A percentile compares a stretch with the other conserved stretches of the same genome.
phyloP scores from a whole-genome alignment of 306 rosid genomes.

The Vigna unguiculata region DNA sequence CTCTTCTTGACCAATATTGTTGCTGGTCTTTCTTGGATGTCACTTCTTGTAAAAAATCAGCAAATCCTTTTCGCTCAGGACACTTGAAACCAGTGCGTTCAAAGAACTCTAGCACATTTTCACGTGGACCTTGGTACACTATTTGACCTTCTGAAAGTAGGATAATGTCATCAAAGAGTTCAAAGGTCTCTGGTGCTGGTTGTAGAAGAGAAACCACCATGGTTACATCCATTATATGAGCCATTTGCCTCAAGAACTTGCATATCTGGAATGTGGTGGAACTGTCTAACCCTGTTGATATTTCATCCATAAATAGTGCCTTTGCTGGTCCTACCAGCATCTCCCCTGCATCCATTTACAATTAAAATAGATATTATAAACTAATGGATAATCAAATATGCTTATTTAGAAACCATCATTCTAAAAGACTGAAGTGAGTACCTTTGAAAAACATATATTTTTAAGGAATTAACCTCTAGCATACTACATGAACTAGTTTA shows the following conservation, averaged over 20 bases:
- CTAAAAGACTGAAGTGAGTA: not conserved
- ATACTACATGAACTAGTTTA: not conserved
- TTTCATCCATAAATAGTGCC: constrained; percentile 86
- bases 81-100: constrained; percentile 65
- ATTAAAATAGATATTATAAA: constrained; percentile 26
- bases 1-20: constrained; percentile 71
- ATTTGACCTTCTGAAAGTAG: constrained; percentile 80
- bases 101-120: constrained; percentile 68
- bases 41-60: constrained; percentile 89
- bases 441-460: not conserved
- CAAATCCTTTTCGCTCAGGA: constrained; percentile 85
- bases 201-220: constrained; percentile 73
- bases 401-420: not conserved
- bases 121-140: constrained; percentile 80
- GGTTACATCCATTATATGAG: constrained; percentile 79
- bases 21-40: constrained; percentile 86
- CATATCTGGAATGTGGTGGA: constrained; percentile 87
- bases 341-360: constrained; percentile 64
- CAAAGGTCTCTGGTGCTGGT: constrained; percentile 72
- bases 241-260: constrained; percentile 86
- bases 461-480: constrained; percentile 14
- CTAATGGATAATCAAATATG: not conserved
- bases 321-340: constrained; percentile 92
- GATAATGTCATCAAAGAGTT: constrained; percentile 61
- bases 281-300: constrained; percentile 93